Evolutionary conservation across 352 stramenopile species (phyloP), one percentile per base, ranked within the genome.

Genomic region (Phytophthora sp.): DNA sequence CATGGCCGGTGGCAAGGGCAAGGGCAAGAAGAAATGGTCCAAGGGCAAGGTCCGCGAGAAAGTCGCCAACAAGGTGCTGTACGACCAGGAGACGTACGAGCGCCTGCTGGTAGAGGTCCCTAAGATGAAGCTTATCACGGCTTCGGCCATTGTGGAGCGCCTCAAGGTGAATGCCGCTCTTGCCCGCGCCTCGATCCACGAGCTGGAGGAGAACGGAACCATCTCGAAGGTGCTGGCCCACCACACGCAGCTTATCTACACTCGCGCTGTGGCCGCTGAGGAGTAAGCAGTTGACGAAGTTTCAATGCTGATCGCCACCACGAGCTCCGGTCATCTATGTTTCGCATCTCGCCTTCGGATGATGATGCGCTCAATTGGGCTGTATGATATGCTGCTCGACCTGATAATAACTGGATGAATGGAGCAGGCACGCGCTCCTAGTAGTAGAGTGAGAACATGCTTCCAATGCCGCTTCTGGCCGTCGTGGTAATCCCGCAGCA

Each of bases 11-110:
- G 97, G 97, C 80, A 89, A 89, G 74, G 97, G 96, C 86, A 99
- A 99, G 91, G 96, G 96, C 84, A 99, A 99, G 94, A 99, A 99
- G 88, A 99, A 99, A 91, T 99, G 98, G 98, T 99, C 96, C 72
- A 99, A 99, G 96, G 97, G 97, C 80, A 99, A 99, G 92, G 89
- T 98, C 74, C 95, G 97, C 76, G 98, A 99, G 80, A 99, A 99
- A 96, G 94, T 99, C 63, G 94, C 97, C 77, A 99, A 99, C 90
- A 98, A 99, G 86, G 98, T 99, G 44, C 87, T 99, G 58, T 99
- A 99, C 84, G 97, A 99, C 80, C 98, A 99, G 91, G 96, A 99
- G 82, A 97, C 97, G 70, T 99, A 98, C 83, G 95, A 99, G 68
- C 93, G 97, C 73, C 89, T 99, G 66, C 84, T 99, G 42, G 89